Conservation (phyloP, 805 yeast genomes). For the Saturnispora galanensis region DNA sequence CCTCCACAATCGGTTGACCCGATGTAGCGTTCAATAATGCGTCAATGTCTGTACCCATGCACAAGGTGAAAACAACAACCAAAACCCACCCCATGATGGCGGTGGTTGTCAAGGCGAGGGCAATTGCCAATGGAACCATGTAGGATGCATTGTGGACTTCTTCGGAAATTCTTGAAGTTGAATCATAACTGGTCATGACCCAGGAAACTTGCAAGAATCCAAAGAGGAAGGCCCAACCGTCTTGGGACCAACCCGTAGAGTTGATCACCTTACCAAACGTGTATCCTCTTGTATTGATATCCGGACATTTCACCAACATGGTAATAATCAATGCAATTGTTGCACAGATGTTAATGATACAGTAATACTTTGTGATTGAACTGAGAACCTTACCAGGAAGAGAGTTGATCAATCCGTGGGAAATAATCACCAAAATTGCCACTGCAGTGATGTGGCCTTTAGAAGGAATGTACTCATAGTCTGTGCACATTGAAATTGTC, state of each 20-base stretch:
- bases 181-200: conserved; percentile 52
- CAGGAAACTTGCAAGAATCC: conserved; percentile 50
- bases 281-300: conserved; percentile 34
- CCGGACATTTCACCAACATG: conserved; percentile 43
- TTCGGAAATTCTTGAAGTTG: conserved; percentile 46
- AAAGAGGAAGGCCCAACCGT: conserved; percentile 49
- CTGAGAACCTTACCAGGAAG: conserved; percentile 42
- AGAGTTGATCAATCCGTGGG: conserved; percentile 43
- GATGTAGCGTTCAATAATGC: conserved; percentile 25
- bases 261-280: conserved; percentile 41
- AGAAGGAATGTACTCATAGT: conserved; percentile 32
- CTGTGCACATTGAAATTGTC: conserved; percentile 31
- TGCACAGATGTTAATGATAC: conserved; percentile 39
- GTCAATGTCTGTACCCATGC: conserved; percentile 33
- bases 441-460: conserved; percentile 39
- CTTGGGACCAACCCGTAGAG: conserved; percentile 39
- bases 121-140: conserved; percentile 50
- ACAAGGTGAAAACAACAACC: conserved; percentile 36
- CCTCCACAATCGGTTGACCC: conserved; percentile 47
- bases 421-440: conserved; percentile 37
- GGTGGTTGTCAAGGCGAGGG: conserved; percentile 41
- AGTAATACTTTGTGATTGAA: conserved; percentile 40
- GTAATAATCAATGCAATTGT: conserved; percentile 43
- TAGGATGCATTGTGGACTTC: conserved; percentile 45
- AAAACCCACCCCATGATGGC: conserved; percentile 42